Evolutionary conservation across 2,329 filamentous ascomycete species (phyloP).

Genomic region (Sphaerulina vaccinii): DNA sequence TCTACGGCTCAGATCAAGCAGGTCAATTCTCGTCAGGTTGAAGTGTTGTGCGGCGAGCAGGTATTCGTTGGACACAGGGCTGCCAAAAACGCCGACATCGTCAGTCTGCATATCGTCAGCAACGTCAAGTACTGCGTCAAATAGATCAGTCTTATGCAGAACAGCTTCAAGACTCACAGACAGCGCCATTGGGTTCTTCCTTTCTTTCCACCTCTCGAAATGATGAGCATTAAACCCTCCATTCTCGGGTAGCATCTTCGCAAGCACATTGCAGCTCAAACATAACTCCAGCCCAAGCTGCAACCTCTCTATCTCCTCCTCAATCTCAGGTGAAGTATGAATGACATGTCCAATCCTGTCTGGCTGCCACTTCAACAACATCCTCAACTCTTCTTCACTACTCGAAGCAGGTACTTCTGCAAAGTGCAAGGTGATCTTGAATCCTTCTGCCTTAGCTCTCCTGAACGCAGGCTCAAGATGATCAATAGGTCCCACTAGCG

Average conservation of each 20-base stretch:
- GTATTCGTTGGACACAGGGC: conserved; percentile 74
- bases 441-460: conserved; percentile 53
- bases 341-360: conserved; percentile 76
- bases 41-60: conserved; percentile 71
- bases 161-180: conserved; percentile 56
- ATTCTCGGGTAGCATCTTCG: conserved; percentile 60
- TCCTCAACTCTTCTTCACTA: conserved; percentile 59
- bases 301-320: conserved; percentile 53
- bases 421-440: conserved; percentile 74
- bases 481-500: conserved; percentile 60
- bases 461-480: conserved; percentile 61
- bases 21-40: conserved; percentile 48
- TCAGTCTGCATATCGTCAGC: conserved; percentile 61
- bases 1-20: conserved; percentile 59
- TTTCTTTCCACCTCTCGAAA: conserved; percentile 69
- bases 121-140: background rate
- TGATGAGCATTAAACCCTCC: conserved; percentile 69
- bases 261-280: conserved; percentile 76
- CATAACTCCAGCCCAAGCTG: conserved; percentile 72
- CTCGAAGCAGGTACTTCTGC: conserved; percentile 64
- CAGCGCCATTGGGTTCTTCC: conserved; percentile 60
- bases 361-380: conserved; percentile 65
- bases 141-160: background rate
- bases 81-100: conserved; percentile 79
- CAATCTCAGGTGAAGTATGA: conserved; percentile 63